Conservation (phyloP, 176 grass and related monocot genomes). For the Musa schizocarpa region DNA sequence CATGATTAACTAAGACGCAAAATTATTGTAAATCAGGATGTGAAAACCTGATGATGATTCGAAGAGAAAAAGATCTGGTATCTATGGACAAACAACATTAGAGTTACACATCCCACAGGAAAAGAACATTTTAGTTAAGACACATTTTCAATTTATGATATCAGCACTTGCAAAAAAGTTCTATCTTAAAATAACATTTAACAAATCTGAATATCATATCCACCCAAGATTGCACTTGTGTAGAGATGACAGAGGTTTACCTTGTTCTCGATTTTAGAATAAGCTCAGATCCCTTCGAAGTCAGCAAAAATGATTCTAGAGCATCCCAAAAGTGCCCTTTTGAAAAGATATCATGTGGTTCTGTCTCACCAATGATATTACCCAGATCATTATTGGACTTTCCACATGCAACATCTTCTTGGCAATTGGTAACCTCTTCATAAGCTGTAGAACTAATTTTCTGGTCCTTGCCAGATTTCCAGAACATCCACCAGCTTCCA, state of each 20-base stretch:
- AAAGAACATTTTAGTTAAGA: no score
- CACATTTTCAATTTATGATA: no score
- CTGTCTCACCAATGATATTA: not conserved
- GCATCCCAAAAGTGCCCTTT: constrained; percentile 51
- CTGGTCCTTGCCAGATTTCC: constrained; percentile 25
- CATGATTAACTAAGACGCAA: no score
- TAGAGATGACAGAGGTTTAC: constrained; percentile 18
- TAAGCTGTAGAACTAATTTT: not conserved
- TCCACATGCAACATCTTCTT: not conserved
- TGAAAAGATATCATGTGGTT: constrained; percentile 40
- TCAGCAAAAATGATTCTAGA: constrained; percentile 43
- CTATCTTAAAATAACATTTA: no score
- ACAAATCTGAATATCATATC: not conserved
- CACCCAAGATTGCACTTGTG: not conserved
- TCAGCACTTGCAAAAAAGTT: no score
- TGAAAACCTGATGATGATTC: no score
- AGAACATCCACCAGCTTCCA: not conserved
- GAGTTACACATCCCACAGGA: not conserved
- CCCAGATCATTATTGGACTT: not conserved
- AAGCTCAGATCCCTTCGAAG: constrained; percentile 41
- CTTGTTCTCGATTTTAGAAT: constrained; percentile 56
- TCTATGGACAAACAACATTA: constrained; percentile 3
- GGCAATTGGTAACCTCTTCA: not conserved
- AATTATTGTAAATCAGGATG: no score
- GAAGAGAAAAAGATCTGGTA: not conserved